Evolutionary conservation across 1,284 basidiomycete genomes (phyloP).

Genomic region (Neonothopanus nambi): DNA sequence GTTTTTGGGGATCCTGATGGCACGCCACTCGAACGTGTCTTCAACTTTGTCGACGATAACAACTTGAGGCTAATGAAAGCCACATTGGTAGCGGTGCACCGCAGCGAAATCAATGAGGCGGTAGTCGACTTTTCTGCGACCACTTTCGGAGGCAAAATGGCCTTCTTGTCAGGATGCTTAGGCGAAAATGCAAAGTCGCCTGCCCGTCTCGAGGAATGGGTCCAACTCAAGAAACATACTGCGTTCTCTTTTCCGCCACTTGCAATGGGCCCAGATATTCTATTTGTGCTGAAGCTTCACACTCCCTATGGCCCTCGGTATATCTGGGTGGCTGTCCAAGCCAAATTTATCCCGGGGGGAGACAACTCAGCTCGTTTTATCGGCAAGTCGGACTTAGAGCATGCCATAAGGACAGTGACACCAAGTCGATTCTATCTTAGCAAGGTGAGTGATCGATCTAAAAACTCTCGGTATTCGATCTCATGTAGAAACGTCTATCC

Average conservation of each 20-base stretch:
- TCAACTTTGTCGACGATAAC: background rate
- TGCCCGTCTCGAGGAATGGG: background rate
- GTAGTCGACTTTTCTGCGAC: background rate
- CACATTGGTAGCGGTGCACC: background rate
- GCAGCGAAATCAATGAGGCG: background rate
- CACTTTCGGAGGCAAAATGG: background rate
- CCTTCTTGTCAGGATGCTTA: background rate
- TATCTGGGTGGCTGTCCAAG: slow-evolving; percentile 4
- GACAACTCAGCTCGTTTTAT: too few species aligned
- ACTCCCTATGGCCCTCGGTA: background rate
- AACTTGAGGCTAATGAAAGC: background rate
- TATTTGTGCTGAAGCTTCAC: slow-evolving; percentile 5
- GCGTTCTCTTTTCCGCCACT: slow-evolving; percentile 6
- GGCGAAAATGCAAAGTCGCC: background rate
- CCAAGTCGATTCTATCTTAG: too few species aligned
- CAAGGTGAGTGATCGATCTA: too few species aligned
- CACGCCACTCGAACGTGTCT: background rate
- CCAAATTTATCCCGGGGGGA: background rate
- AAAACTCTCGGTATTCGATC: too few species aligned
- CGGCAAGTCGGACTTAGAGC: too few species aligned
- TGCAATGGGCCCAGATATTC: slow-evolving; percentile 1
- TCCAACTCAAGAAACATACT: background rate
- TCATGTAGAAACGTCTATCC: too few species aligned
- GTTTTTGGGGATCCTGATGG: background rate
- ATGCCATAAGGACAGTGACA: too few species aligned